A percentile compares a stretch with the other conserved stretches of the same genome.
phyloP scores from a whole-genome alignment of 2,329 filamentous ascomycete species.

The Endoconidiophora polonica region DNA sequence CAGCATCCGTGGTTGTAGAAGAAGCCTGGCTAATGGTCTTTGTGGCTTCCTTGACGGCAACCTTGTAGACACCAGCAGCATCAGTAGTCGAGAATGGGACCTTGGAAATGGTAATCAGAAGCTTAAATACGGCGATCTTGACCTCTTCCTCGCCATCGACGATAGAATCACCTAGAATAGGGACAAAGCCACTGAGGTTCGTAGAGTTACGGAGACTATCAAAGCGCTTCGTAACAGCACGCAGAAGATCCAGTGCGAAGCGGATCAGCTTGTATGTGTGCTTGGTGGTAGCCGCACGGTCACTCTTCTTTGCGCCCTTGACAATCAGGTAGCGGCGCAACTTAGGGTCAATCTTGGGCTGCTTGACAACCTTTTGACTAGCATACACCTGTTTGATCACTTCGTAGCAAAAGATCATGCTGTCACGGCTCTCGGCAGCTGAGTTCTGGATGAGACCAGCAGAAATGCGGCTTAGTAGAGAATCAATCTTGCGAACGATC shows the following conservation, averaged over 20 bases:
- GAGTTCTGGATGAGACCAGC: conserved; percentile 71
- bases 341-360: conserved; percentile 41
- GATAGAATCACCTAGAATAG: conserved; percentile 74
- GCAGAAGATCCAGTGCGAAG: conserved; percentile 75
- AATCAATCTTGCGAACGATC: conserved; percentile 79
- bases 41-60: conserved; percentile 73
- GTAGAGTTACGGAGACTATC: conserved; percentile 60
- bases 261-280: conserved; percentile 75
- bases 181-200: conserved; percentile 74
- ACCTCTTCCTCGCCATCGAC: conserved; percentile 80
- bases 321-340: conserved; percentile 65
- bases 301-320: conserved; percentile 58
- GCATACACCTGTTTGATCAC: conserved; percentile 76
- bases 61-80: conserved; percentile 45
- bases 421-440: conserved; percentile 59
- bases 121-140: conserved; percentile 68
- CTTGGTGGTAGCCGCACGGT: conserved; percentile 55
- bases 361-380: conserved; percentile 34
- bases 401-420: conserved; percentile 90
- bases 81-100: conserved; percentile 61
- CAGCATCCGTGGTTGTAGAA: conserved; percentile 65
- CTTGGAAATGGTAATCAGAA: conserved; percentile 73
- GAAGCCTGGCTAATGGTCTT: conserved; percentile 62
- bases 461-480: conserved; percentile 67
- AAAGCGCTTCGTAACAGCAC: conserved; percentile 73